Conservation (phyloP, 768 basidiomycete genomes). For the Psilocybe subaeruginosa region DNA sequence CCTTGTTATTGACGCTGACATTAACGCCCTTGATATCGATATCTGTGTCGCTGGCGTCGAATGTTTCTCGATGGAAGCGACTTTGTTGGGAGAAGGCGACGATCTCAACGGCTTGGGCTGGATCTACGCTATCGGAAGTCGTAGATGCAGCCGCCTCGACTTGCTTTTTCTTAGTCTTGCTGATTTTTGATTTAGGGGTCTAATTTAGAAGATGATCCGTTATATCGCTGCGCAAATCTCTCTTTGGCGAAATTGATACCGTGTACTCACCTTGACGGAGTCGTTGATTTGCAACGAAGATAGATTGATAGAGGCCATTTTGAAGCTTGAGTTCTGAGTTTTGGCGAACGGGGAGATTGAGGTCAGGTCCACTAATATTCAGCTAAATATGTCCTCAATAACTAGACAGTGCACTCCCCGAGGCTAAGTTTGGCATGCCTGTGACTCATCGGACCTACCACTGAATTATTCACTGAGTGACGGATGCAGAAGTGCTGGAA, state of each 20-base stretch:
- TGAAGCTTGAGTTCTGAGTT: background rate
- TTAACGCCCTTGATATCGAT: slow-evolving; percentile 59
- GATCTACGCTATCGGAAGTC: background rate
- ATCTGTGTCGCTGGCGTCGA: slow-evolving; percentile 39
- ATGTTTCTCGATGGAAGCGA: slow-evolving; percentile 51
- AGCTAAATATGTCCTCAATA: background rate
- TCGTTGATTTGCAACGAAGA: background rate
- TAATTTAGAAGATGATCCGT: background rate
- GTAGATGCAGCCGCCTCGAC: background rate
- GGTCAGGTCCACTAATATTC: background rate
- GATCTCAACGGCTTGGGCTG: slow-evolving; percentile 23
- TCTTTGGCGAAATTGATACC: background rate
- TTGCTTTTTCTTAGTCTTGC: slow-evolving; percentile 9
- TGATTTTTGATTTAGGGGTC: slow-evolving; percentile 5
- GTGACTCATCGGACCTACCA: background rate
- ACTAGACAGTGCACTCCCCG: no score
- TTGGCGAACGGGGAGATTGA: background rate
- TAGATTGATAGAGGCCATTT: background rate
- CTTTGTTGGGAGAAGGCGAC: slow-evolving; percentile 49
- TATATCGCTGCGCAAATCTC: background rate
- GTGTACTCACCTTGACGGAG: background rate
- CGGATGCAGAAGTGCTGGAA: no score
- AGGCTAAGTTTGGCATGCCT: background rate
- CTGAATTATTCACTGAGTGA: no score
- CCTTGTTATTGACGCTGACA: slow-evolving; percentile 51